Conservation (phyloP, 148 eudicot species). For the Fagopyrum tataricum region DNA sequence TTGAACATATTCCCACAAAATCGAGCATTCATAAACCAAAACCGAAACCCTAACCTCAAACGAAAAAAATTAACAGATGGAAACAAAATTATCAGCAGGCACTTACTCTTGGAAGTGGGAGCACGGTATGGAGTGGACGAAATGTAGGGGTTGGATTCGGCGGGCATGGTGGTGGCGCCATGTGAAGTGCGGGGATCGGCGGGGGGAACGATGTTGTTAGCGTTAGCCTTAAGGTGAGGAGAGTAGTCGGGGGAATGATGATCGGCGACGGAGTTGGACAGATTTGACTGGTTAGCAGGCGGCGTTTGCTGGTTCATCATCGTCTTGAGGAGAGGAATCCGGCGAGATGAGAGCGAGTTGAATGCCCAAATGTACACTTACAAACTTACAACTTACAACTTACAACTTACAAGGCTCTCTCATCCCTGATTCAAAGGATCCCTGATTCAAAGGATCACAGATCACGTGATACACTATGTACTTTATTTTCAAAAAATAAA, state of each 20-base stretch:
- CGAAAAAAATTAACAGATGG: background rate
- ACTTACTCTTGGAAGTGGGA: constrained; percentile 47
- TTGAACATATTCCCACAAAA: background rate
- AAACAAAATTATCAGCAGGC: background rate
- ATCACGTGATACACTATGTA: too few species aligned
- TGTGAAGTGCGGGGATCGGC: constrained; percentile 36
- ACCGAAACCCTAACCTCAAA: constrained; percentile 1
- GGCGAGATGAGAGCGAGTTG: constrained; percentile 15
- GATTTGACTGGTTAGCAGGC: background rate
- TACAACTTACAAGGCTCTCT: background rate
- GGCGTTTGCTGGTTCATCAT: constrained; percentile 15
- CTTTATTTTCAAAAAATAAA: too few species aligned
- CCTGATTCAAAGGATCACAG: too few species aligned
- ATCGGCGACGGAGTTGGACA: constrained; percentile 11
- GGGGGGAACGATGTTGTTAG: constrained; percentile 58
- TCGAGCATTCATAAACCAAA: background rate
- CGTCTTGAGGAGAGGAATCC: background rate
- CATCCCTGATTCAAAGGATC: too few species aligned
- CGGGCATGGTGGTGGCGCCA: constrained; percentile 57
- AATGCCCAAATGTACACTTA: background rate
- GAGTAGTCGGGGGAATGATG: constrained; percentile 46
- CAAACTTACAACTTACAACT: too few species aligned
- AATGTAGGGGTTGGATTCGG: constrained; percentile 73
- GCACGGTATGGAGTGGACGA: constrained; percentile 43
- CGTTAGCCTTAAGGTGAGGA: constrained; percentile 65